Base-by-base conservation (phyloP, 2,329 filamentous ascomycete genomes). In the Basipetospora chlamydospora region DNA sequence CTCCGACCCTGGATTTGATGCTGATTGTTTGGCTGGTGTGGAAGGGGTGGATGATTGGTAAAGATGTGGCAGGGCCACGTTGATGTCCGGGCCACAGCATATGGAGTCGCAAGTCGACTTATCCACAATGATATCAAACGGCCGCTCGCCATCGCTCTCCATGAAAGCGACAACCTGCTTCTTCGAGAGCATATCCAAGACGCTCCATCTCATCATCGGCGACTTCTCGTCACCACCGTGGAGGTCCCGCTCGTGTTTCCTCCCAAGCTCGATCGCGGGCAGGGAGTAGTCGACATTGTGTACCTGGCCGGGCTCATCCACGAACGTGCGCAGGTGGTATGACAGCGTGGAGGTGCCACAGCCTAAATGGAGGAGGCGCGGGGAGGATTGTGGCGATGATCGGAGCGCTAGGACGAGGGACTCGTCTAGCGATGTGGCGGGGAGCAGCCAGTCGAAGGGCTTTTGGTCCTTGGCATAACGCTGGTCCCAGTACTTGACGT, bases 61-160 rank as follows among this genome's bases (percentile, higher is more conserved):
- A 3, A 26, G n/a, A 26, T 30, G 32, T 3, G 35, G 28, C 15
- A 23, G 26, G 15, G 22, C 22, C 5, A 37, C 26, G 7, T 15
- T 6, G 9, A 32, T 15, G 22, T 37, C 35, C 7, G 30, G 26
- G 22, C 13, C 35, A 15, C 35, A 37, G 28, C 35, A 37, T 4
- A 37, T 21, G 11, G 35, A 37, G 29, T 37, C 35, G 15, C 21
- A 21, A 1, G 35, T 37, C 28, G 35, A 37, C 22, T 37, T 37
- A 21, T 37, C 35, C 9, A 37, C 28, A 7, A 37, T 20, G 6
- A 37, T 22, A 13, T 32, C 29, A 15, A 26, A 37, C 5, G 35
- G 28, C 13, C 15, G 11, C 16, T 16, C 8, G 11, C 18, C 13
- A 16, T 4, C 15, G 11, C 25, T 15, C 13, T 29, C 30, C 9